phyloP scores from a whole-genome alignment of 345 rosid genomes.

The Melaleuca quinquenervia region DNA sequence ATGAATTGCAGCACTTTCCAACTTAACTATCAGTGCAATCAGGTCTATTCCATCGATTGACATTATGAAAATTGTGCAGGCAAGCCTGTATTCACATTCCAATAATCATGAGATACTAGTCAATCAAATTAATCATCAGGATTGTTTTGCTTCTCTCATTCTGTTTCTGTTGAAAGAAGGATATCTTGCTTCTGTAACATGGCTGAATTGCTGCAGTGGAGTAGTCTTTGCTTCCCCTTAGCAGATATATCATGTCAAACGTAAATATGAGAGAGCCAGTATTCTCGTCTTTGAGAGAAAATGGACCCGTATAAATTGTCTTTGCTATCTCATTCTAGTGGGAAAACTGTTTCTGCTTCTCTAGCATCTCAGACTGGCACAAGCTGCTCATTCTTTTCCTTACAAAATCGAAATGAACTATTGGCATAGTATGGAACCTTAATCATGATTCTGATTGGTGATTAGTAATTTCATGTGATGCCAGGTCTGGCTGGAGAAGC shows the following conservation, averaged over 20 bases:
- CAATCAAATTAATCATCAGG: not conserved
- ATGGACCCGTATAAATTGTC: not conserved
- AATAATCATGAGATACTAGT: not conserved
- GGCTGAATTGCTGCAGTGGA: not conserved
- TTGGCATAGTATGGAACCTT: not conserved
- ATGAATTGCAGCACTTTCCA: not conserved
- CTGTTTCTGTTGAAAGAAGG: not conserved
- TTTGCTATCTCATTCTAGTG: not conserved
- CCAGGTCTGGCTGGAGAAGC: constrained; percentile 86
- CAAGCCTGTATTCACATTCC: not conserved
- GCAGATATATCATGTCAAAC: not conserved
- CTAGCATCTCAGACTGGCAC: not conserved
- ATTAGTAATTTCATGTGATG: not conserved
- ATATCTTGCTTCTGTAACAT: not conserved
- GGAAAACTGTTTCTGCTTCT: not conserved
- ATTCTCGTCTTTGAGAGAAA: not conserved
- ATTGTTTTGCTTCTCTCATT: not conserved
- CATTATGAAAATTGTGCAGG: not conserved
- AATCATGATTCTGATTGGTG: not conserved
- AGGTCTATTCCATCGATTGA: not conserved
- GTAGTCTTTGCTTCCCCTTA: not conserved
- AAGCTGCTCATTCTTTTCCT: not conserved
- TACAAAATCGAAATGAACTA: not conserved
- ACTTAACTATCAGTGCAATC: not conserved
- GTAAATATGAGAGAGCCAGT: not conserved